A percentile compares a stretch with the other conserved stretches of the same genome.
phyloP scores from a whole-genome alignment of 768 basidiomycete genomes.

The Mycena indigotica region DNA sequence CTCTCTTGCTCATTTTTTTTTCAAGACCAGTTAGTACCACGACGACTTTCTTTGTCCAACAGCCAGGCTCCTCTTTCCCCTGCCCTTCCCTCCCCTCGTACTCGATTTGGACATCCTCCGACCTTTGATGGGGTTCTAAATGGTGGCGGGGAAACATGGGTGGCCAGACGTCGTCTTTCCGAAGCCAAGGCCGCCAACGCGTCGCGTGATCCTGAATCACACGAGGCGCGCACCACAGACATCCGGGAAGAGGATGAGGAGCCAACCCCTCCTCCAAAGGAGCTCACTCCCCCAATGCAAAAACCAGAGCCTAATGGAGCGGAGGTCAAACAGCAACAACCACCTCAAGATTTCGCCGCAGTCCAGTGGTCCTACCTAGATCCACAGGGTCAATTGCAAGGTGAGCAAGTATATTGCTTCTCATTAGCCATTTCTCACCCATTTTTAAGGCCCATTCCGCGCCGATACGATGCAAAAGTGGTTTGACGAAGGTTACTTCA shows the following conservation, averaged over 20 bases:
- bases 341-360: conserved; percentile 53
- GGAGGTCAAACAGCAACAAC: conserved; percentile 40
- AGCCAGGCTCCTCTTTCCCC: conserved; percentile 60
- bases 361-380: conserved; percentile 93
- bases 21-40: conserved; percentile 64
- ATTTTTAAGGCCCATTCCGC: conserved; percentile 75
- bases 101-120: conserved; percentile 57
- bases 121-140: conserved; percentile 76
- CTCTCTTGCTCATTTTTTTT: conserved; percentile 10
- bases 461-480: conserved; percentile 93
- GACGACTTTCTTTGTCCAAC: conserved; percentile 71
- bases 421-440: conserved; percentile 7
- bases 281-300: conserved; percentile 4
- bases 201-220: conserved; percentile 41
- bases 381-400: conserved; percentile 90
- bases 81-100: conserved; percentile 66
- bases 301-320: conserved; percentile 16
- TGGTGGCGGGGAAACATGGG: conserved; percentile 72
- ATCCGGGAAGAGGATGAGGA: conserved; percentile 58
- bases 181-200: conserved; percentile 49
- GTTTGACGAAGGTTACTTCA: conserved; percentile 90
- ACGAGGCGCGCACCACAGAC: conserved; percentile 45
- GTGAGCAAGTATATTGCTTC: conserved; percentile 40
- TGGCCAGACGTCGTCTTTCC: conserved; percentile 62
- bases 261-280: conserved; percentile 15